Evolutionary conservation across 2,329 filamentous ascomycete genomes (phyloP).

Genomic region (Alternaria arbusti): DNA sequence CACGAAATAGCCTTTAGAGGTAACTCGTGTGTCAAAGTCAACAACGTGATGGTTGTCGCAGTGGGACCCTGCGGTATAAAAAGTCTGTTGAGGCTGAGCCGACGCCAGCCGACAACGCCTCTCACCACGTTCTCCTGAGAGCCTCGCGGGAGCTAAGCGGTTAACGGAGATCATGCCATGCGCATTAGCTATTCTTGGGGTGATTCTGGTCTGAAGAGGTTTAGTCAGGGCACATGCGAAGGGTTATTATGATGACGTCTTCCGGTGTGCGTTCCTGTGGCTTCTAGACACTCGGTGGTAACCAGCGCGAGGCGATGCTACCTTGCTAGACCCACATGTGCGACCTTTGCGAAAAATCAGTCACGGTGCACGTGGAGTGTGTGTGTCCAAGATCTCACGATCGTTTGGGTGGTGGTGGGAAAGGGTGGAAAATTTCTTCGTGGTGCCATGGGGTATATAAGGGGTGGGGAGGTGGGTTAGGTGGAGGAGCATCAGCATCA

Average conservation of each 20-base stretch:
- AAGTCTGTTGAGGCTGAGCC: slow-evolving; percentile 6
- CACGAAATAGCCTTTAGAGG: slow-evolving; percentile 29
- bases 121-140: not conserved
- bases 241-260: slow-evolving; percentile 10
- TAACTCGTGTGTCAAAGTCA: slow-evolving; percentile 28
- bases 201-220: not conserved
- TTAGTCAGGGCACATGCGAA: slow-evolving; percentile 6
- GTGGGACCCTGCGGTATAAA: slow-evolving; percentile 17
- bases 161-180: slow-evolving; percentile 17
- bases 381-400: slow-evolving; percentile 12
- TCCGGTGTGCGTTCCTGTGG: slow-evolving; percentile 8
- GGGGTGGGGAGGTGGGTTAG: not conserved
- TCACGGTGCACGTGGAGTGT: slow-evolving; percentile 15
- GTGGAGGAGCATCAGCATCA: slow-evolving; percentile 12
- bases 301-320: not conserved
- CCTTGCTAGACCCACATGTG: slow-evolving; percentile 18
- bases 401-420: slow-evolving; percentile 2
- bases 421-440: slow-evolving; percentile 5
- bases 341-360: slow-evolving; percentile 12
- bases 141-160: slow-evolving; percentile 11
- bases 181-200: not conserved
- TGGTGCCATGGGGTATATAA: slow-evolving; percentile 18
- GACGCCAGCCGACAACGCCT: slow-evolving; percentile 12
- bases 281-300: not conserved
- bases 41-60: slow-evolving; percentile 3